Evolutionary conservation across 257 asterid species (phyloP).

Genomic region (Solanum neorickii): DNA sequence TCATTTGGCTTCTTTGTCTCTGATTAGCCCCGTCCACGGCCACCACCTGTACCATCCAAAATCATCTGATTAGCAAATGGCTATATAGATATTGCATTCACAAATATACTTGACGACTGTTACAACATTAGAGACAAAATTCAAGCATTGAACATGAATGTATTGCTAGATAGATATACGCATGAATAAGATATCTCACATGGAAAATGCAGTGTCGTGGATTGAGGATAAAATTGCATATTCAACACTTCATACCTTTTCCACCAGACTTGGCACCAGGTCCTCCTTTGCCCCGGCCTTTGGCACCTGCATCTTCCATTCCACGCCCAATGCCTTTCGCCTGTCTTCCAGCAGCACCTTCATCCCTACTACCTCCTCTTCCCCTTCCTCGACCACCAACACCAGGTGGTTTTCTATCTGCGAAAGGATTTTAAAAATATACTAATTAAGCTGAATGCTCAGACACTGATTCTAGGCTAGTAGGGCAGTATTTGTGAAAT

Average conservation of each 20-base stretch:
- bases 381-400: slow-evolving; percentile 59
- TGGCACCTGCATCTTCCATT: slow-evolving; percentile 37
- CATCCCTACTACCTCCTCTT: slow-evolving; percentile 60
- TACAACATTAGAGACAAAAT: background rate
- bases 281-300: slow-evolving; percentile 45
- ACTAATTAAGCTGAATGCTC: background rate
- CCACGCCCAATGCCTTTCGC: slow-evolving; percentile 45
- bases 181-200: too few relatives aligned
- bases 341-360: slow-evolving; percentile 26
- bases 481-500: background rate
- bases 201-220: too few relatives aligned
- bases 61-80: background rate
- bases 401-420: slow-evolving; percentile 59
- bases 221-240: background rate
- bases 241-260: slow-evolving; percentile 20
- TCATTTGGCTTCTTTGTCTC: background rate
- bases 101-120: background rate
- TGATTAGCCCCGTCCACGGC: slow-evolving; percentile 33
- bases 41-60: slow-evolving; percentile 19
- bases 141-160: background rate
- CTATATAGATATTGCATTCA: background rate
- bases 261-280: slow-evolving; percentile 26
- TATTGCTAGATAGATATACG: too few relatives aligned
- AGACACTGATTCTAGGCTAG: background rate
- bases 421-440: background rate